Base-by-base conservation (phyloP, 1,284 basidiomycete genomes). In the Farysia itapuensis region DNA sequence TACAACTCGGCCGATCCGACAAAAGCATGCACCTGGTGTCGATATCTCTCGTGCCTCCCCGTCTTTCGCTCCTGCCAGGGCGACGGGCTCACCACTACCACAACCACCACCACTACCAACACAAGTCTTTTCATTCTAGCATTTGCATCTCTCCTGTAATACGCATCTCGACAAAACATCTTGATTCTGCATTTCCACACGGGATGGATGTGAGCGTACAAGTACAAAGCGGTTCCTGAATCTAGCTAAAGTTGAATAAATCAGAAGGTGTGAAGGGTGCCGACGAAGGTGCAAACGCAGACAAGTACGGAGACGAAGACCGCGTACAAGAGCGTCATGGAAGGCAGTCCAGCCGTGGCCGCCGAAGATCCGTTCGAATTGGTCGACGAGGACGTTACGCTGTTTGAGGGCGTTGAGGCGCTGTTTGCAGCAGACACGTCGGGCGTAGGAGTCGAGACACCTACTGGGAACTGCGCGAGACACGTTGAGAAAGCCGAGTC, bases 11-110 rank as follows among this genome's bases (percentile, higher is more conserved):
- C 90, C 70, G 71, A 75, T 44, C 75, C 70, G 8, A 38, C 42
- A 39, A 50, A 74, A 83, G 89, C 90, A 16, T 96, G 93, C 75
- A 81, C 84, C 36, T 89, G 92, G 78, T 97, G 94, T 74, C 83
- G 90, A 19, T 75, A 75, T 36, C 39, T 75, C 4, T 70, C 64
- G 30, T 75, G 71, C 24, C 31, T 71, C 12, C 70, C 70, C 5
- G 46, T 61, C 16, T 70, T 68, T 30, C 38, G 36, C 23, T 43
- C 57, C 5, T 75, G 73, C 41, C 64, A 70, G 41, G 70, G 70
- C 3, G 39, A 52, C 28, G 67, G 69, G 0, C 35, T 72, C 12
- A 64, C 53, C 7, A 61, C 47, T 1, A 37, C 54, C 5, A 43
- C 36, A 4, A 43, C 50, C 19, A 64, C 46, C 12, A 42, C 31